These are phyloP conservation scores for Salvia hispanica DNA, from an alignment of 257 asterid species.

Conservation along the genomic window DNA sequence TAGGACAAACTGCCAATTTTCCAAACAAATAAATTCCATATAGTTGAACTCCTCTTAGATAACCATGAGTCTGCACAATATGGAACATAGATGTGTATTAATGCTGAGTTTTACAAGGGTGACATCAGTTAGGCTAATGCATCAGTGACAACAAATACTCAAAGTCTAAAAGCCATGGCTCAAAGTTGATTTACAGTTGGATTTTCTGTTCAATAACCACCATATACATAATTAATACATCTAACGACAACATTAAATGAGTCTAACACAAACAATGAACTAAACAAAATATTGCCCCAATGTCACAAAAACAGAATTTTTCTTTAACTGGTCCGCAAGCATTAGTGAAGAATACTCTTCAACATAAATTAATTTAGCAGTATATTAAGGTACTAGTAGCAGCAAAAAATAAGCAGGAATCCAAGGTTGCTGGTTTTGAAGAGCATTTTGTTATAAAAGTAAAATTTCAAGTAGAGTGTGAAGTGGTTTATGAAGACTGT, in stretches of 20 bases:
- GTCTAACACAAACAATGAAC: not conserved
- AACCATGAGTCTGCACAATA: constrained; percentile 10
- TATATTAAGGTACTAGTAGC: constrained; percentile 3
- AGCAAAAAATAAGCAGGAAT: constrained; percentile 8
- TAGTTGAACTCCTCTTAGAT: constrained; percentile 7
- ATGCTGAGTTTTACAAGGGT: constrained; percentile 10
- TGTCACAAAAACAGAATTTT: not conserved
- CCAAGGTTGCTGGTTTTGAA: not conserved
- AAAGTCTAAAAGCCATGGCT: not conserved
- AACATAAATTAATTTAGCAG: not conserved
- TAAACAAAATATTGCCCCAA: not conserved
- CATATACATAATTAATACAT: not conserved
- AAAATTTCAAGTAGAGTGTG: not conserved
- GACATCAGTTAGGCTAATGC: constrained; percentile 1
- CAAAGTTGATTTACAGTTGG: not conserved
- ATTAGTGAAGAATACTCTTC: not conserved
- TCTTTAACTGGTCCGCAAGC: not conserved
- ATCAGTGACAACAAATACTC: too few relatives aligned
- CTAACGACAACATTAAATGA: not conserved
- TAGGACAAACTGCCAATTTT: not conserved
- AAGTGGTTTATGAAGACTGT: not conserved
- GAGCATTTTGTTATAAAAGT: constrained; percentile 5
- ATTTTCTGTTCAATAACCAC: not conserved
- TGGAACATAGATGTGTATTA: not conserved
- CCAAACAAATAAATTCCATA: constrained; percentile 13